phyloP scores from a whole-genome alignment of 805 yeast genomes.

The Nakazawaea wyomingensis region DNA sequence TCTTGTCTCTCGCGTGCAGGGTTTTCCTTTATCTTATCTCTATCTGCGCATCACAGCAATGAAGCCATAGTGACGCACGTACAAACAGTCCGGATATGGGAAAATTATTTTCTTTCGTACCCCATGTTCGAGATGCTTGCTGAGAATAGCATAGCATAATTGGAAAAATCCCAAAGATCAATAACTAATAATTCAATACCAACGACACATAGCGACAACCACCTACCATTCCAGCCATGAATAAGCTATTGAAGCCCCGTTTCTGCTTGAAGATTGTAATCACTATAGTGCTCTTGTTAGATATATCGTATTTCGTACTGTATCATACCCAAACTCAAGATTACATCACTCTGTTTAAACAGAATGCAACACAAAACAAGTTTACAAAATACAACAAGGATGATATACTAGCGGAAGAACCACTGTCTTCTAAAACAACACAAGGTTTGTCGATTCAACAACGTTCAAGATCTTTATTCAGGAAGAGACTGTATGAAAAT shows the following conservation, averaged over 20 bases:
- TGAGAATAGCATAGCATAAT: too few relatives aligned
- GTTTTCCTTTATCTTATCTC: background rate
- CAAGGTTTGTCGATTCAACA: background rate
- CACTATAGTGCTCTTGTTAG: background rate
- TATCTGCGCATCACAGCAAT: background rate
- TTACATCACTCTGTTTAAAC: background rate
- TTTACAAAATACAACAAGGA: too few relatives aligned
- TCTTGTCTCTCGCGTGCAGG: too few relatives aligned
- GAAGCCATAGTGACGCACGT: too few relatives aligned
- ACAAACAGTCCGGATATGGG: background rate
- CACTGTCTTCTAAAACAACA: background rate
- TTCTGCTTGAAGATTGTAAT: background rate
- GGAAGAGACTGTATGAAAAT: background rate
- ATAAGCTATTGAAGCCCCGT: background rate
- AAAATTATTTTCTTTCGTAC: too few relatives aligned
- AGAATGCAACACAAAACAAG: background rate
- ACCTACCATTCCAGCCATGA: too few relatives aligned
- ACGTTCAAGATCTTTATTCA: background rate
- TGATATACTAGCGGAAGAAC: too few relatives aligned
- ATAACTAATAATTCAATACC: too few relatives aligned
- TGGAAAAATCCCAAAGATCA: too few relatives aligned
- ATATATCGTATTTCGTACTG: background rate
- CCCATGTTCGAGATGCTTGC: too few relatives aligned
- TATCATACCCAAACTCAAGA: background rate
- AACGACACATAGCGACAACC: too few relatives aligned